Base-by-base conservation (phyloP, 2,329 filamentous ascomycete species). In the Ophiostoma triangulosporum region DNA sequence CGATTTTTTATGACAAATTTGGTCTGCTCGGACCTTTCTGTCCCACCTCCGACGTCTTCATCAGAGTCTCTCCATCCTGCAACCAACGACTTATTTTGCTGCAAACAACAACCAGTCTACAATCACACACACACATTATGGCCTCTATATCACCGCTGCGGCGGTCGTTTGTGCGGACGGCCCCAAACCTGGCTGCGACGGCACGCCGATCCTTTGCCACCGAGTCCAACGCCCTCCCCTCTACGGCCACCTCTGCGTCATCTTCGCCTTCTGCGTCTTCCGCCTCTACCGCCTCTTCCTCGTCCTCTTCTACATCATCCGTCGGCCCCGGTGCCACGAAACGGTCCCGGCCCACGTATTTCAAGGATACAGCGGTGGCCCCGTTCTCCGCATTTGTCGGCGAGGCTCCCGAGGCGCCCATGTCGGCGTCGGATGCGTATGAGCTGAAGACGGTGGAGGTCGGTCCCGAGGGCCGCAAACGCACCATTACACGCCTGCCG, bases 401-500 rank as follows among this genome's bases (percentile, higher is more conserved):
- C 22, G 68, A 64, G 20, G 63, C 66, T 2, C 52, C 69, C 1
- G 61, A 68, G 11, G 60, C 71, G 56, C 62, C 75, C 3, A 65
- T 82, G 5, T 61, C 75, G 1, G 61, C 70, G 6, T 65, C 70
- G 58, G 80, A 83, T 52, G 78, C 79, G 6, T 81, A 80, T 65
- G 71, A 74, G 53, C 70, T 83, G 40, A 73, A 75, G 59, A 84
- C 80, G 36, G 80, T 77, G 59, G 73, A 82, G 64, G 80, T 84
- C 61, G 80, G 80, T 35, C 80, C 80, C 20, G 74, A 73, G 27
- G 79, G 79, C 56, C 78, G 74, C 65, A 78, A 80, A 65, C 74
- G 72, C 59, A 81, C 79, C 60, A 79, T 84, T 61, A 84, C 80
- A 14, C 82, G 93, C 48, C 74, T 98, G 49, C 93, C 93, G 20